phyloP scores from a whole-genome alignment of 2,329 filamentous ascomycete species.

The Huntiella savannae region DNA sequence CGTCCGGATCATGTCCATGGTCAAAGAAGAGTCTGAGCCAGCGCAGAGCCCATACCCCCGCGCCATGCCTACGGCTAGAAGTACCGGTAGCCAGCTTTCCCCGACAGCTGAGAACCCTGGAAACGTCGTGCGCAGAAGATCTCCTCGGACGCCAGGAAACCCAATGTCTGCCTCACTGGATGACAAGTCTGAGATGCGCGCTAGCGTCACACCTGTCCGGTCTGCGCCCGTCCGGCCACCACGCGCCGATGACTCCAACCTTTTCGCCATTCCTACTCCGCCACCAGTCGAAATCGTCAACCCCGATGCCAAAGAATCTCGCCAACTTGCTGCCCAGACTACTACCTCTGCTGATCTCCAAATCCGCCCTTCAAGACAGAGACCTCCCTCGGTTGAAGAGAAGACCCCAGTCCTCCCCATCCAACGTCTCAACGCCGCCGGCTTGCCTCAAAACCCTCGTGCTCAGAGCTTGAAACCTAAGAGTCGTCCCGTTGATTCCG shows the following conservation, averaged over 20 bases:
- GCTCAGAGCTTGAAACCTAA: conserved; percentile 19
- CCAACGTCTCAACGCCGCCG: conserved; percentile 26
- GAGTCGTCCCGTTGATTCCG: neutral
- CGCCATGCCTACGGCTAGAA: conserved; percentile 18
- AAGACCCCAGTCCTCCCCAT: conserved; percentile 19
- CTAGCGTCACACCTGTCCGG: neutral
- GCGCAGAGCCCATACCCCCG: conserved; percentile 4
- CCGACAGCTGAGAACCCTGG: conserved; percentile 27
- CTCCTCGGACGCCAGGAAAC: conserved; percentile 18
- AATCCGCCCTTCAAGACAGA: conserved; percentile 18
- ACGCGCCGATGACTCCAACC: conserved; percentile 1
- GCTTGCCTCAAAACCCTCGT: conserved; percentile 29
- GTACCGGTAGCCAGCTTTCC: conserved; percentile 30
- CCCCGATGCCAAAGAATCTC: neutral
- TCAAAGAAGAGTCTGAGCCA: conserved; percentile 10
- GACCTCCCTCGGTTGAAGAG: conserved; percentile 13
- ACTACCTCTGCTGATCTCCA: conserved; percentile 17
- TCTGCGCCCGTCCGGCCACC: conserved; percentile 2
- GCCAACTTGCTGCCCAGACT: conserved; percentile 16
- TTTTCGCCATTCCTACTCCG: conserved; percentile 2
- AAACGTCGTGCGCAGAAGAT: conserved; percentile 24
- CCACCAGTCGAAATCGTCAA: neutral
- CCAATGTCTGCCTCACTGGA: conserved; percentile 1
- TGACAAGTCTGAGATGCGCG: neutral
- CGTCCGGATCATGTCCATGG: conserved; percentile 10